Conservation (phyloP, 352 stramenopile species). For the Pythium scleroteichum region DNA sequence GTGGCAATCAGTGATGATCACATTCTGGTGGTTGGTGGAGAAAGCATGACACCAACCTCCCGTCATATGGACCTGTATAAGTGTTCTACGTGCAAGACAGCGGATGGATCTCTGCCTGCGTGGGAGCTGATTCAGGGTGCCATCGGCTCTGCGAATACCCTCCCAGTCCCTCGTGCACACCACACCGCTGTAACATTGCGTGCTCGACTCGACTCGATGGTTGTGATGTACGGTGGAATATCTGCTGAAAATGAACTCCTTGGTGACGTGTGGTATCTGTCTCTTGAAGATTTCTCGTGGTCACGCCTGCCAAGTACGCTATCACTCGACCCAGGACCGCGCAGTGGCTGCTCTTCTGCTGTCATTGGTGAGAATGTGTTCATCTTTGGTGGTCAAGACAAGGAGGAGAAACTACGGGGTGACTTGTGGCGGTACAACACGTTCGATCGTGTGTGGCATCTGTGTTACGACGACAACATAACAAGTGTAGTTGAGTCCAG, state of each 20-base stretch:
- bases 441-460: slow-evolving; percentile 85
- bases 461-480: slow-evolving; percentile 85
- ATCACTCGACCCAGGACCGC: slow-evolving; percentile 72
- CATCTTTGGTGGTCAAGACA: slow-evolving; percentile 80
- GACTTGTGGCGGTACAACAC: slow-evolving; percentile 88
- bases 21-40: slow-evolving; percentile 82
- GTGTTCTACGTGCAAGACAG: slow-evolving; percentile 53
- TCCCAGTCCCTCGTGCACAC: slow-evolving; percentile 66
- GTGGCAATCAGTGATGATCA: slow-evolving; percentile 70
- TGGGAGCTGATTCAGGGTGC: slow-evolving; percentile 79
- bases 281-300: slow-evolving; percentile 81
- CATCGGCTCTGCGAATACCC: slow-evolving; percentile 59
- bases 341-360: slow-evolving; percentile 60
- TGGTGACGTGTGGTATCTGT: slow-evolving; percentile 83
- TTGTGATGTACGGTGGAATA: slow-evolving; percentile 84
- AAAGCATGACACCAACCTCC: slow-evolving; percentile 66
- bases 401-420: slow-evolving; percentile 72
- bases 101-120: slow-evolving; percentile 63
- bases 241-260: slow-evolving; percentile 72
- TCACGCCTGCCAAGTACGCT: slow-evolving; percentile 70
- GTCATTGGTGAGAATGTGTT: slow-evolving; percentile 86
- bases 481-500: slow-evolving; percentile 22
- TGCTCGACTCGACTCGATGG: slow-evolving; percentile 72
- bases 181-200: slow-evolving; percentile 67
- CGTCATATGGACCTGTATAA: slow-evolving; percentile 88